Conservation (phyloP, 257 asterid genomes). For the Misopates orontium region DNA sequence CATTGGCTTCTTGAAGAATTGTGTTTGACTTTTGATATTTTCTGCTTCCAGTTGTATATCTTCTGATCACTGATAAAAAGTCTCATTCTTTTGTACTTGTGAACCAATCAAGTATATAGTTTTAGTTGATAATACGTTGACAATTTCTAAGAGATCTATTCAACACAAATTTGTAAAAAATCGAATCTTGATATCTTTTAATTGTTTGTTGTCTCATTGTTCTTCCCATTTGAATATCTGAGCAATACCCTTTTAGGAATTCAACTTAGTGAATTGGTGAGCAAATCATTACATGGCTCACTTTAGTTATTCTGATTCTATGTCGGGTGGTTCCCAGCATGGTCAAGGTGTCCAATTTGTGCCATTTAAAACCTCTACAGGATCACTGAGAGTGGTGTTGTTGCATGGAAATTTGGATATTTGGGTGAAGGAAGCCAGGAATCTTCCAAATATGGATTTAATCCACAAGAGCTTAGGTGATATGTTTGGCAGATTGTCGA, state of each 20-base stretch:
- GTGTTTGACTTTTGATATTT: slow-evolving; percentile 31
- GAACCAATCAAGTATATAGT: neutral
- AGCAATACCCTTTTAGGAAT: slow-evolving; percentile 2
- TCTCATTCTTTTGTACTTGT: neutral
- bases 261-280: neutral
- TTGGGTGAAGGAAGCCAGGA: slow-evolving; percentile 66
- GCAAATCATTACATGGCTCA: slow-evolving; percentile 50
- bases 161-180: slow-evolving; percentile 19
- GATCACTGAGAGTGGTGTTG: slow-evolving; percentile 54
- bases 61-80: neutral
- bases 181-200: slow-evolving; percentile 27
- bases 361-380: slow-evolving; percentile 62
- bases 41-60: slow-evolving; percentile 5
- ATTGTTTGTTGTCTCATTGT: slow-evolving; percentile 8
- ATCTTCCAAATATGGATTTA: slow-evolving; percentile 82
- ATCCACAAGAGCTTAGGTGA: slow-evolving; percentile 69
- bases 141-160: too few species aligned
- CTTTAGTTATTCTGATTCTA: slow-evolving; percentile 51
- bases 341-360: slow-evolving; percentile 70
- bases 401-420: slow-evolving; percentile 85
- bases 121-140: too few species aligned
- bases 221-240: neutral
- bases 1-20: neutral
- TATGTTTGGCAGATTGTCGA: slow-evolving; percentile 54
- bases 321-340: slow-evolving; percentile 59